Percentiles rank a stretch among this genome's conserved stretches.
phyloP scores from a whole-genome alignment of 768 basidiomycete species.

The Clavulina sp. region DNA sequence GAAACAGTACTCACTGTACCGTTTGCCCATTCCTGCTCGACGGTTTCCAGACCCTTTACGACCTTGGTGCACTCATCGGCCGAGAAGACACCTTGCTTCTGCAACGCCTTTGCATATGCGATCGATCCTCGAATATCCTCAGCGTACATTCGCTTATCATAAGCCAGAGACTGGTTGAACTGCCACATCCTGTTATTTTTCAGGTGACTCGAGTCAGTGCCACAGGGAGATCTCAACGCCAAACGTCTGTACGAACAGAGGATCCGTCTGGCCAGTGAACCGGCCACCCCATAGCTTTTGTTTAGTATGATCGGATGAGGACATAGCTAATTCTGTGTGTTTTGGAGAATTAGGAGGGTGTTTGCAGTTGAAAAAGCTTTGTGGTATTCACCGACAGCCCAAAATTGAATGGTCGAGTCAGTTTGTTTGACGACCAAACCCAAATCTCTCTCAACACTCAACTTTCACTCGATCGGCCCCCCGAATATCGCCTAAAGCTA shows the following conservation, averaged over 20 bases:
- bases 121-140: conserved; percentile 89
- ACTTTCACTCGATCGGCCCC: too few relatives aligned
- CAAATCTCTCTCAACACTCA: too few relatives aligned
- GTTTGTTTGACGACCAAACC: too few relatives aligned
- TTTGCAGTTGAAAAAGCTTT: too few relatives aligned
- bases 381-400: too few relatives aligned
- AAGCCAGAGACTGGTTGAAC: conserved; percentile 90
- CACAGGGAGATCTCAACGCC: background rate
- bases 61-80: conserved; percentile 56
- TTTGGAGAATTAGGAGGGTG: too few relatives aligned
- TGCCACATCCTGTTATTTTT: conserved; percentile 70
- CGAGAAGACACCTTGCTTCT: conserved; percentile 65
- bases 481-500: too few relatives aligned
- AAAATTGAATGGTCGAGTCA: too few relatives aligned
- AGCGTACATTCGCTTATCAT: conserved; percentile 86
- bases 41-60: conserved; percentile 51
- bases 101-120: conserved; percentile 81
- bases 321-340: too few relatives aligned
- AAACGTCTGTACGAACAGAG: conserved; percentile 34
- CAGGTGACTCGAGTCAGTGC: too few relatives aligned
- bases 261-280: conserved; percentile 81
- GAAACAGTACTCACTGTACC: conserved; percentile 35
- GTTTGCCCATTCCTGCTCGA: conserved; percentile 72
- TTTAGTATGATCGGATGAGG: conserved; percentile 16
- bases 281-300: conserved; percentile 81